A percentile compares a stretch with the other conserved stretches of the same genome.
phyloP scores from a whole-genome alignment of 495 filamentous ascomycete genomes.

The Penicillium waksmanii region DNA sequence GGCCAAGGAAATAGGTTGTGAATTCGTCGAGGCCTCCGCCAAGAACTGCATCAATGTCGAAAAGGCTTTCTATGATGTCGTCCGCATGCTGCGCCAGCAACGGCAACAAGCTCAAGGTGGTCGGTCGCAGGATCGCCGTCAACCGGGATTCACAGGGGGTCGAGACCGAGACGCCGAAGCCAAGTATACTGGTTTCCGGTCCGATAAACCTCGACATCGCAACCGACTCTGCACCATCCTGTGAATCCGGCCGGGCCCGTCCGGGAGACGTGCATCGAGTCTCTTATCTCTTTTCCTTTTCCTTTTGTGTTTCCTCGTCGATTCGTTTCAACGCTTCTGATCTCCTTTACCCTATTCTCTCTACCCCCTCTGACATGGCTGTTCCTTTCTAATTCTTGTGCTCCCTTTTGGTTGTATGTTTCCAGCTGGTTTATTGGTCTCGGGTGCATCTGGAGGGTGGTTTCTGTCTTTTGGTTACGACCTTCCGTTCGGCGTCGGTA shows the following conservation, averaged over 20 bases:
- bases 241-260: slow-evolving; percentile 34
- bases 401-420: slow-evolving; percentile 5
- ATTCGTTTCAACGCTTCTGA: slow-evolving; percentile 7
- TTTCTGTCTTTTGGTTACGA: slow-evolving; percentile 37
- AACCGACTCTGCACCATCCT: slow-evolving; percentile 46
- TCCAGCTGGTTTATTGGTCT: slow-evolving; percentile 23
- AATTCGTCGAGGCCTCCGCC: slow-evolving; percentile 98
- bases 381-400: slow-evolving; percentile 6
- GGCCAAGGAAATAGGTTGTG: slow-evolving; percentile 90
- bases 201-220: slow-evolving; percentile 48
- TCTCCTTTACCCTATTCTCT: slow-evolving; percentile 12
- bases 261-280: slow-evolving; percentile 16
- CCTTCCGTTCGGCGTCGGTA: slow-evolving; percentile 31
- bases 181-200: slow-evolving; percentile 49
- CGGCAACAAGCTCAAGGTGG: slow-evolving; percentile 58
- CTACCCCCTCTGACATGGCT: background rate
- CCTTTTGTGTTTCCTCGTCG: slow-evolving; percentile 24
- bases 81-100: slow-evolving; percentile 83
- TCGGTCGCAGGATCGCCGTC: slow-evolving; percentile 45
- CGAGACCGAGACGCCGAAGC: slow-evolving; percentile 45
- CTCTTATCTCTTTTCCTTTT: slow-evolving; percentile 21
- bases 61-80: slow-evolving; percentile 98
- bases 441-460: slow-evolving; percentile 37
- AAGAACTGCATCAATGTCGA: slow-evolving; percentile 99
- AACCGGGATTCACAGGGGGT: slow-evolving; percentile 38